These are phyloP conservation scores for Glycyrrhiza uralensis DNA, from an alignment of 306 rosid genomes.

Conservation along the genomic window DNA sequence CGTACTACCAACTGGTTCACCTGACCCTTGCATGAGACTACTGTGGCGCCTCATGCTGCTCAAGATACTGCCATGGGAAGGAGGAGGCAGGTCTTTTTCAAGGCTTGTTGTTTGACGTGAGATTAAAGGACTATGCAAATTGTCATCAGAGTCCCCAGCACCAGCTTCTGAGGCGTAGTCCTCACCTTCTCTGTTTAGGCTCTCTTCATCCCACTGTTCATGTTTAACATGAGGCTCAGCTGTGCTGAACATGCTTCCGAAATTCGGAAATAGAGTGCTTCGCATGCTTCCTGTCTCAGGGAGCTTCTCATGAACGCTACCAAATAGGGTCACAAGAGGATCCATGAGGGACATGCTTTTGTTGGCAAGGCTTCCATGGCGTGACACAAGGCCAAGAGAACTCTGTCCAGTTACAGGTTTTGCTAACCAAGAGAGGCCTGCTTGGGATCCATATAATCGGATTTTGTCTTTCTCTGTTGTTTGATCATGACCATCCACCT, in stretches of 20 bases:
- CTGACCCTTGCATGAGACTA: constrained; percentile 77
- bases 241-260: constrained; percentile 86
- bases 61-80: constrained; percentile 67
- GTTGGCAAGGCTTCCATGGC: constrained; percentile 82
- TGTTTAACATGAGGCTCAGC: constrained; percentile 55
- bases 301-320: constrained; percentile 73
- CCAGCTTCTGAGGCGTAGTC: constrained; percentile 58
- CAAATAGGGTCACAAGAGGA: constrained; percentile 73
- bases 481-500: constrained; percentile 46
- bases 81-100: constrained; percentile 69
- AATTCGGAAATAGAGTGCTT: constrained; percentile 64
- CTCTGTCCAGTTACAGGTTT: constrained; percentile 76
- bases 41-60: constrained; percentile 74
- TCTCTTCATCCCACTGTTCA: constrained; percentile 85
- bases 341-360: constrained; percentile 69
- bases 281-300: constrained; percentile 61
- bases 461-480: constrained; percentile 60
- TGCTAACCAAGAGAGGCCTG: constrained; percentile 87
- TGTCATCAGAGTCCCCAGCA: constrained; percentile 75
- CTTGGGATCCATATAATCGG: constrained; percentile 75
- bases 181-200: constrained; percentile 68
- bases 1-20: constrained; percentile 65
- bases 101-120: constrained; percentile 84
- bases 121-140: constrained; percentile 80
- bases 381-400: constrained; percentile 70